Percentiles rank a stretch among this genome's conserved stretches.
Evolutionary conservation across 257 asterid species (phyloP).

Genomic region (Penstemon davidsonii): DNA sequence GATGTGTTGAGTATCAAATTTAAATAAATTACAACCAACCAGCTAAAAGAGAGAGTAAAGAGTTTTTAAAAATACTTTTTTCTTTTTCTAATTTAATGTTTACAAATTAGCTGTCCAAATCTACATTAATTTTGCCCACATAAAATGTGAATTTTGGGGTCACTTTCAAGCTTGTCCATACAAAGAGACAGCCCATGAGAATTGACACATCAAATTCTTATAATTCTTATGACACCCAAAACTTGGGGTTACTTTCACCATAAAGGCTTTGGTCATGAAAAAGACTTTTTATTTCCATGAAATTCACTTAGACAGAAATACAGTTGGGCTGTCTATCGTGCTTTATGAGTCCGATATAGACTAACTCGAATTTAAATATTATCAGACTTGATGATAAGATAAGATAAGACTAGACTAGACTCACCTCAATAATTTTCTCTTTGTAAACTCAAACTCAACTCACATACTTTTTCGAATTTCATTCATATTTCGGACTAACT

Average conservation of each 20-base stretch:
- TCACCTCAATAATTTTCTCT: too few relatives aligned
- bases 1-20: too few relatives aligned
- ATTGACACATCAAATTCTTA: conserved; percentile 33
- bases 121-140: background rate
- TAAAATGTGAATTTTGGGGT: conserved; percentile 1
- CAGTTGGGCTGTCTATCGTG: background rate
- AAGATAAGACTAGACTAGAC: too few relatives aligned
- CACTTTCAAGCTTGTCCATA: conserved; percentile 26
- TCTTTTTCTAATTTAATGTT: too few relatives aligned
- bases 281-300: background rate
- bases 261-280: conserved; percentile 22
- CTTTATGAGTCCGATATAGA: background rate
- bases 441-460: too few relatives aligned
- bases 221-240: conserved; percentile 22
- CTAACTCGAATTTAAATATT: background rate
- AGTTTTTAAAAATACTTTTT: too few relatives aligned
- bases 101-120: background rate
- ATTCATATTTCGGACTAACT: too few relatives aligned
- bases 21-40: too few relatives aligned
- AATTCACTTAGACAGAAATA: background rate
- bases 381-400: too few relatives aligned
- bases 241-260: conserved; percentile 33
- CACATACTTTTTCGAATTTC: too few relatives aligned
- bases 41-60: too few relatives aligned
- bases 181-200: conserved; percentile 32